Evolutionary conservation across 148 eudicot species (phyloP), one percentile per base, ranked within the genome.

Genomic region (Rhododendron mucronatum): DNA sequence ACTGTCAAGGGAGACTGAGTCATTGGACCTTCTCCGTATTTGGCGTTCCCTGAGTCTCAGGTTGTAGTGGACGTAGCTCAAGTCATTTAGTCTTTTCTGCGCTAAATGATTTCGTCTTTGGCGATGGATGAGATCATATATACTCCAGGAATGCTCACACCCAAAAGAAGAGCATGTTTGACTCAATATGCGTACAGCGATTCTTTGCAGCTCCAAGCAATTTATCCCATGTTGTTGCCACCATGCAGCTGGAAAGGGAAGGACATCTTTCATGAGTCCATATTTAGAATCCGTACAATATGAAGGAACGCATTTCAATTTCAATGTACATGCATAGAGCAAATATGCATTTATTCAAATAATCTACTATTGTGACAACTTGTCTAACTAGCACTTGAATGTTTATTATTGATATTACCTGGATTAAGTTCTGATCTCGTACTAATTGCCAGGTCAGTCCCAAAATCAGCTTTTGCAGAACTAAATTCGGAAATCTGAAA

Each of bases 181-280:
- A 89, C 99, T 96, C 88, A 96, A 86, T 88, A 96, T 93, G 81
- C 96, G 95, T 76, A 96, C 94, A 90, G 99, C 94, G 67, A 96
- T 91, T 55, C 90, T 84, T 87, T 94, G 99, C 89, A 96, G 88
- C 88, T 96, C 99, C 91, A 93, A 91, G 88, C 98, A 96, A 90
- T 93, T 94, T 82, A 95, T 92, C 71, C 99, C 99, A 88, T 96
- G 98, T 83, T 96, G 98, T 88, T 95, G 99, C 99, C 99, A 96
- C 98, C 99, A 96, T 88, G 96, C 95, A 90, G 96, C 99, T 96
- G 92, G 69, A 80, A 83, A 87, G 85, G 80, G 80, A 87, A 91
- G 83, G 83, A 85, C 37, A 16, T 69, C 78, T 47, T 53, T 75
- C 51, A 48, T 87, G 74, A 50, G 63, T 11, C 37, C 44, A 41